phyloP scores from a whole-genome alignment of 805 yeast species.

The Millerozyma acaciae region DNA sequence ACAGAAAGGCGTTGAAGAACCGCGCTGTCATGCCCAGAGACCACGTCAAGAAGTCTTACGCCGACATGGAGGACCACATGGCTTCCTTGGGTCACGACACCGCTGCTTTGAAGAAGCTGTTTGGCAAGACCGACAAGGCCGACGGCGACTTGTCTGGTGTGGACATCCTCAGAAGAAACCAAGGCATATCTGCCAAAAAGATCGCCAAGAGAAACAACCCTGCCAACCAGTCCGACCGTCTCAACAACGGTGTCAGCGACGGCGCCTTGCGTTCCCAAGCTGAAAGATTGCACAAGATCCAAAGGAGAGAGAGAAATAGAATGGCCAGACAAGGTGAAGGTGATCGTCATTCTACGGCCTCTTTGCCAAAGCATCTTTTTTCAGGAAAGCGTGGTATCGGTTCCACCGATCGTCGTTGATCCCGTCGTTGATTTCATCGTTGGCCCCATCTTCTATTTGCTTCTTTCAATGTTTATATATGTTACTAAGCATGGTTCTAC shows the following conservation, averaged over 20 bases:
- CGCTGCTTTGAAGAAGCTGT: slow-evolving; percentile 43
- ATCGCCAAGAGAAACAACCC: slow-evolving; percentile 47
- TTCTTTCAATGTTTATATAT: background rate
- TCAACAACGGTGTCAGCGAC: slow-evolving; percentile 81
- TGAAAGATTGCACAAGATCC: slow-evolving; percentile 79
- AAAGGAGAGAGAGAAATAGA: slow-evolving; percentile 92
- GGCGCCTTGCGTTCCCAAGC: slow-evolving; percentile 80
- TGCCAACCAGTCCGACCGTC: slow-evolving; percentile 67
- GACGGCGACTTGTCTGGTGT: slow-evolving; percentile 58
- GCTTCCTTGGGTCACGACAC: slow-evolving; percentile 88
- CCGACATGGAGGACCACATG: slow-evolving; percentile 86
- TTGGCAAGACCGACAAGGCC: slow-evolving; percentile 41
- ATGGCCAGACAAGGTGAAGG: slow-evolving; percentile 92
- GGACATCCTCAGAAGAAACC: slow-evolving; percentile 67
- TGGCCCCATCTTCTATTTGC: background rate
- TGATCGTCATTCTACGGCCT: slow-evolving; percentile 84
- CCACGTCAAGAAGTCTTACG: slow-evolving; percentile 67
- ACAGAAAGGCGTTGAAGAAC: slow-evolving; percentile 82
- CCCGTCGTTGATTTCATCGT: too few relatives aligned
- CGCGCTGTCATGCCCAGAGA: slow-evolving; percentile 89
- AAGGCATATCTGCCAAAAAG: slow-evolving; percentile 37
- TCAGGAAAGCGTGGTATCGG: slow-evolving; percentile 97
- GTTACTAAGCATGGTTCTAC: background rate
- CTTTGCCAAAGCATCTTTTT: slow-evolving; percentile 90
- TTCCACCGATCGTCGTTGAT: slow-evolving; percentile 83